Evolutionary conservation across 176 grass and related monocot genomes (phyloP).

Genomic region (Hyparrhenia diplandra): DNA sequence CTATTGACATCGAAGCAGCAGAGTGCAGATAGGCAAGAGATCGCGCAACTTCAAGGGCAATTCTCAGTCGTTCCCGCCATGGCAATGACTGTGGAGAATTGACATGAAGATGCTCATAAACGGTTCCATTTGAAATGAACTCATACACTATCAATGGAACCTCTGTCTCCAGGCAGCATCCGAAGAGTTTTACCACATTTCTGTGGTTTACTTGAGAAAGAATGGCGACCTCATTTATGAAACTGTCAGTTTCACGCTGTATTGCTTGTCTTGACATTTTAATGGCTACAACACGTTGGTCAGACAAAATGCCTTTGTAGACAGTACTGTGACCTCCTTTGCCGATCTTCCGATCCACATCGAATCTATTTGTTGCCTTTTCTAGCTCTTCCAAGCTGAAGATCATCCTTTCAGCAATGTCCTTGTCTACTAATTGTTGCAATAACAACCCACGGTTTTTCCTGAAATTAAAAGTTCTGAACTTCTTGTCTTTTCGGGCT

Average conservation of each 20-base stretch:
- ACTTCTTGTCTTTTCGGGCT: neutral
- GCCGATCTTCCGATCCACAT: neutral
- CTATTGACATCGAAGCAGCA: slow-evolving; percentile 32
- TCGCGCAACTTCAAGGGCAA: slow-evolving; percentile 6
- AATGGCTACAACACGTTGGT: slow-evolving; percentile 13
- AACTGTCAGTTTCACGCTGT: slow-evolving; percentile 3
- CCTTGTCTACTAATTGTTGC: slow-evolving; percentile 28
- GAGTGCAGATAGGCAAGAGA: slow-evolving; percentile 45
- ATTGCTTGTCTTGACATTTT: neutral
- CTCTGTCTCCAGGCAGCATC: slow-evolving; percentile 16
- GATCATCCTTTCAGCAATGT: slow-evolving; percentile 24
- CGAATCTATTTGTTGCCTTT: slow-evolving; percentile 6
- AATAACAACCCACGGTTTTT: slow-evolving; percentile 30
- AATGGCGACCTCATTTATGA: neutral
- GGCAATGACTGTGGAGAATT: neutral
- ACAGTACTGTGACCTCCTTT: neutral
- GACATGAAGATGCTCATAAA: slow-evolving; percentile 5
- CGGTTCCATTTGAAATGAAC: slow-evolving; percentile 24
- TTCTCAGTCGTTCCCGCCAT: slow-evolving; percentile 24
- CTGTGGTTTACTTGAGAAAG: slow-evolving; percentile 31
- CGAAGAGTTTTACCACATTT: slow-evolving; percentile 14
- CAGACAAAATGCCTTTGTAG: slow-evolving; percentile 21
- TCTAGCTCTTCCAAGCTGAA: slow-evolving; percentile 21
- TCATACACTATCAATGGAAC: slow-evolving; percentile 13
- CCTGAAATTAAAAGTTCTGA: slow-evolving; percentile 11